phyloP scores from a whole-genome alignment of 176 grass and related monocot species.

The Puya raimondii region DNA sequence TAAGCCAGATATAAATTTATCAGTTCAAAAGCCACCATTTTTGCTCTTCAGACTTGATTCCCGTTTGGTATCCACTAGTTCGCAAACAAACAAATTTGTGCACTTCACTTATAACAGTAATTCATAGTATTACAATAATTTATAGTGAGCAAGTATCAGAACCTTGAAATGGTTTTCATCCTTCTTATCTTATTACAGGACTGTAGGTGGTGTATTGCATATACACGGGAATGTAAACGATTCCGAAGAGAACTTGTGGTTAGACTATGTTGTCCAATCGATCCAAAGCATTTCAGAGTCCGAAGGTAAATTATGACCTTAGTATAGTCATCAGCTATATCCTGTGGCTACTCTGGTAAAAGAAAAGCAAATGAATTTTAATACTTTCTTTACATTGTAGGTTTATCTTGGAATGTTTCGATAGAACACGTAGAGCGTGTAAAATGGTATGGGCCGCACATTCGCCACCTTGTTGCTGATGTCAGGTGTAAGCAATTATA shows the following conservation, averaged over 20 bases:
- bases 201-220: constrained; percentile 59
- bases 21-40: too few relatives aligned
- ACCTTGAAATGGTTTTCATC: too few relatives aligned
- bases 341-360: not conserved
- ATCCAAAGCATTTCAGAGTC: constrained; percentile 43
- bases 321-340: not conserved
- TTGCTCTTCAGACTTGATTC: too few relatives aligned
- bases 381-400: constrained; percentile 23
- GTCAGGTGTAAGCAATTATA: constrained; percentile 40
- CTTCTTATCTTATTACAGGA: constrained; percentile 11
- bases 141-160: not conserved
- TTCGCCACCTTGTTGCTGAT: constrained; percentile 81
- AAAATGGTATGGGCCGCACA: constrained; percentile 86
- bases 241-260: constrained; percentile 49
- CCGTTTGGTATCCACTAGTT: too few relatives aligned
- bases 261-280: constrained; percentile 53
- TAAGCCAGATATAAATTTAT: too few relatives aligned
- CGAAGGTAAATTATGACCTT: constrained; percentile 33
- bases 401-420: constrained; percentile 48
- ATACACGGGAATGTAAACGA: constrained; percentile 87
- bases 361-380: not conserved
- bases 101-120: too few relatives aligned
- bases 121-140: too few relatives aligned
- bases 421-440: constrained; percentile 60
- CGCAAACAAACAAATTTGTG: too few relatives aligned